phyloP scores from a whole-genome alignment of 1,139 yeast species.

The Lodderomyces pseudojiufengensis region DNA sequence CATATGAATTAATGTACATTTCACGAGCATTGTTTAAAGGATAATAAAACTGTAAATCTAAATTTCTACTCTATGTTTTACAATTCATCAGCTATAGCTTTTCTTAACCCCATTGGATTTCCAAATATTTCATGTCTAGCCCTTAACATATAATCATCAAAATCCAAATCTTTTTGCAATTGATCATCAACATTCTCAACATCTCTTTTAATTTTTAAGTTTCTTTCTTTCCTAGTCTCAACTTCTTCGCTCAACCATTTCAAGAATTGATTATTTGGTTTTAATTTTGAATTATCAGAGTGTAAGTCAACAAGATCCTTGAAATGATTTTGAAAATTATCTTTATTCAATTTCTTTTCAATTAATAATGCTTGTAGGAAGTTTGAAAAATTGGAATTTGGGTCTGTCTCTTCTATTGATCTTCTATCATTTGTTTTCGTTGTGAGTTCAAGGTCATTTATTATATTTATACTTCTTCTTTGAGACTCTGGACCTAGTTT shows the following conservation, averaged over 20 bases:
- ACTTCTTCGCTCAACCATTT: slow-evolving; percentile 62
- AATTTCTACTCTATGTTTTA: slow-evolving; percentile 13
- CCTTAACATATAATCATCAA: slow-evolving; percentile 46
- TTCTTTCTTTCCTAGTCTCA: slow-evolving; percentile 30
- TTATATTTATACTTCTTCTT: slow-evolving; percentile 34
- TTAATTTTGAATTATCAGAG: slow-evolving; percentile 18
- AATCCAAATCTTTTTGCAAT: slow-evolving; percentile 28
- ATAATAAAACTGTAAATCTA: slow-evolving; percentile 1
- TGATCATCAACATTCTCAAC: slow-evolving; percentile 19
- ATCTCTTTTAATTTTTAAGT: slow-evolving; percentile 24
- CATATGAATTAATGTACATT: not conserved
- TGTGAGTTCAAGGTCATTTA: slow-evolving; percentile 35
- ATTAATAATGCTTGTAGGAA: slow-evolving; percentile 30
- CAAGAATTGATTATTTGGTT: slow-evolving; percentile 38
- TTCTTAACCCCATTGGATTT: slow-evolving; percentile 67
- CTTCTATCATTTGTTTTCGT: slow-evolving; percentile 20
- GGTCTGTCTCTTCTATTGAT: slow-evolving; percentile 19
- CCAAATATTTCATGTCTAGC: slow-evolving; percentile 76
- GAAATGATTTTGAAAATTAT: slow-evolving; percentile 42
- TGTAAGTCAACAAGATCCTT: slow-evolving; percentile 40
- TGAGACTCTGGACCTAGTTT: slow-evolving; percentile 26
- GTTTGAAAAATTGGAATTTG: slow-evolving; percentile 25
- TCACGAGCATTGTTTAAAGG: too few species aligned
- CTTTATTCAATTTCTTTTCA: slow-evolving; percentile 19
- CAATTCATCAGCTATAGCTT: slow-evolving; percentile 54